Conservation (phyloP, 306 rosid species). For the Betula pendula region DNA sequence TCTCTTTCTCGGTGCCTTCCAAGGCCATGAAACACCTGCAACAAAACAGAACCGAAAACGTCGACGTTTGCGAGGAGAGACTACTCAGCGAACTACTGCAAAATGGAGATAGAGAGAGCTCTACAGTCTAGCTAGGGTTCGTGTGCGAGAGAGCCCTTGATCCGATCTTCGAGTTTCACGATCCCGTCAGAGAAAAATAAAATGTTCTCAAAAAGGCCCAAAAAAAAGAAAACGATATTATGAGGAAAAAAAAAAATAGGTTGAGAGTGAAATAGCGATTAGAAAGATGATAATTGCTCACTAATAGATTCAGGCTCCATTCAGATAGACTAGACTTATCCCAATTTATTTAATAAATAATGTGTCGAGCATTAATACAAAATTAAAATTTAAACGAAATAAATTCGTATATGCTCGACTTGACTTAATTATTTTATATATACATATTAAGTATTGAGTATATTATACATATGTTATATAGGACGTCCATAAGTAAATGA, state of each 20-base stretch:
- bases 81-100: not conserved
- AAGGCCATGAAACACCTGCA: conserved; percentile 8
- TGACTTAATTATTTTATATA: too few species aligned
- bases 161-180: conserved; percentile 52
- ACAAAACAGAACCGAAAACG: not conserved
- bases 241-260: not conserved
- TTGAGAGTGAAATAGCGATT: too few species aligned
- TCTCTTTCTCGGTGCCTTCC: not conserved
- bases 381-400: too few species aligned
- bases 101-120: conserved; percentile 10
- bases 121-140: conserved; percentile 23
- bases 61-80: conserved; percentile 4
- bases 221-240: not conserved
- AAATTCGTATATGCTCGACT: too few species aligned
- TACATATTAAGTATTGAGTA: too few species aligned
- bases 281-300: too few species aligned
- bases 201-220: conserved; percentile 6
- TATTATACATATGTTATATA: too few species aligned
- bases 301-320: not conserved
- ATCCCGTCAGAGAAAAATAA: conserved; percentile 30
- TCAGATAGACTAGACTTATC: too few species aligned
- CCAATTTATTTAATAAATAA: too few species aligned
- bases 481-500: too few species aligned
- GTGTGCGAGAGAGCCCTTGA: conserved; percentile 31
- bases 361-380: too few species aligned